These are phyloP conservation scores for Salvia hispanica DNA, from an alignment of 257 asterid species.

Conservation along the genomic window DNA sequence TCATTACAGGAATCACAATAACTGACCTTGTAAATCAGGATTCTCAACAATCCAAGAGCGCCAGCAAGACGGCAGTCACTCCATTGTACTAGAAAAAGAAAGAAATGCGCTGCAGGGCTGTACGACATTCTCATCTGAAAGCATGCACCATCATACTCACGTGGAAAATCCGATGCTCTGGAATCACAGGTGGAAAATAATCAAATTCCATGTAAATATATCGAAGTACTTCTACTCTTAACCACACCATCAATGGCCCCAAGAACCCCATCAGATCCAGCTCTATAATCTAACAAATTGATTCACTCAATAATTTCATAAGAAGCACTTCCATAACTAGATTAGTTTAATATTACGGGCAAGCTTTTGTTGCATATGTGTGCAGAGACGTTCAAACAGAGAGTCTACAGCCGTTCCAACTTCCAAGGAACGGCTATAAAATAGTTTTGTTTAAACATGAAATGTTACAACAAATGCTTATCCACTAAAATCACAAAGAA, in stretches of 20 bases:
- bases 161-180: constrained; percentile 85
- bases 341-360: not conserved
- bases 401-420: not conserved
- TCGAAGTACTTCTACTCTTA: not conserved
- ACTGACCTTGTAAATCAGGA: constrained; percentile 79
- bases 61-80: constrained; percentile 91
- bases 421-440: not conserved
- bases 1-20: not conserved
- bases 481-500: not conserved
- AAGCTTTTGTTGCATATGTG: not conserved
- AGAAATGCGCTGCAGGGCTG: constrained; percentile 84
- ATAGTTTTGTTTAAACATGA: not conserved
- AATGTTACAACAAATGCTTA: not conserved
- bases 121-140: constrained; percentile 94
- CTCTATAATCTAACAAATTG: not conserved
- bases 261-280: not conserved
- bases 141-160: constrained; percentile 86
- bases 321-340: not conserved
- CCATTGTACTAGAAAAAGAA: constrained; percentile 91
- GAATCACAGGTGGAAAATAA: constrained; percentile 10
- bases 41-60: constrained; percentile 83
- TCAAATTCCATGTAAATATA: not conserved
- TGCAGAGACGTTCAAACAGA: not conserved
- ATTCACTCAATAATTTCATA: not conserved
- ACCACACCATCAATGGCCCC: not conserved